Evolutionary conservation across 2,329 filamentous ascomycete species (phyloP).

Genomic region (Nothomitra cinnamomea): DNA sequence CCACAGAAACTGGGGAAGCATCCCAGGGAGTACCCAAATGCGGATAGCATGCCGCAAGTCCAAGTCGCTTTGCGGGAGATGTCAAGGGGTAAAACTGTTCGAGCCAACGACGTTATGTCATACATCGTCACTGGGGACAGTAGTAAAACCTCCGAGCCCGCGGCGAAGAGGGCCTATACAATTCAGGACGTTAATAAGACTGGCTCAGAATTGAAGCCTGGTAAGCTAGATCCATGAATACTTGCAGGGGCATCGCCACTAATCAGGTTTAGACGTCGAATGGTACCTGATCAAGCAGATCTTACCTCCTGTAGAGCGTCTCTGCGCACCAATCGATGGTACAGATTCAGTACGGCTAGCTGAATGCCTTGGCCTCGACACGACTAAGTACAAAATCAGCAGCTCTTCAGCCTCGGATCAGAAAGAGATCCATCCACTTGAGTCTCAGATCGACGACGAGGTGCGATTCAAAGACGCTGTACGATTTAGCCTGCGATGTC

Average conservation of each 20-base stretch:
- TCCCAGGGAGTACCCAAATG: conserved; percentile 86
- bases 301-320: conserved; percentile 89
- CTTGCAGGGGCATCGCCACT: neutral
- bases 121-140: conserved; percentile 61
- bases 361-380: conserved; percentile 84
- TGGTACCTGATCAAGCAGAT: conserved; percentile 98
- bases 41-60: conserved; percentile 87
- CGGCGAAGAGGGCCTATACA: conserved; percentile 78
- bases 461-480: conserved; percentile 73
- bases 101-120: conserved; percentile 88
- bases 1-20: conserved; percentile 72
- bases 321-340: conserved; percentile 87
- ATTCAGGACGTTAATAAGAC: conserved; percentile 70
- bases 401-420: conserved; percentile 37
- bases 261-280: conserved; percentile 49
- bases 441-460: conserved; percentile 84
- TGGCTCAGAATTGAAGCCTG: conserved; percentile 54
- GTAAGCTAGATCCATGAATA: conserved; percentile 3
- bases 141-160: conserved; percentile 45
- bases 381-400: conserved; percentile 66
- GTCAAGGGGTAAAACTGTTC: conserved; percentile 69
- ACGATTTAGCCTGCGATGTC: conserved; percentile 63
- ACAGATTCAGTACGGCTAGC: conserved; percentile 82
- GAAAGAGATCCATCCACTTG: conserved; percentile 71
- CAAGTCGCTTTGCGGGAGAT: conserved; percentile 86